phyloP scores from a whole-genome alignment of 257 asterid species.

The Galeopsis tetrahit region DNA sequence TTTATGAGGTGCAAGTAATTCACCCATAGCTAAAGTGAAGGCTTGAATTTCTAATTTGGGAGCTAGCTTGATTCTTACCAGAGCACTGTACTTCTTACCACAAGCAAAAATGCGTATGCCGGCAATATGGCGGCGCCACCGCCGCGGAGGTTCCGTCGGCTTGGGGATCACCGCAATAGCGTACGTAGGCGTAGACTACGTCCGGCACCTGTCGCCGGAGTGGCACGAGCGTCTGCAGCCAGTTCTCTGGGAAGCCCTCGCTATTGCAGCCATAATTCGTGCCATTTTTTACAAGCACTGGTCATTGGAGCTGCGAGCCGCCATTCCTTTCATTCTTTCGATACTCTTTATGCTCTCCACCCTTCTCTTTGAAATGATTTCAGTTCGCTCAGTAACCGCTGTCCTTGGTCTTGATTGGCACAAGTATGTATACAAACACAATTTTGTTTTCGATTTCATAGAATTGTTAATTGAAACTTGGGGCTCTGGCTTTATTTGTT shows the following conservation, averaged over 20 bases:
- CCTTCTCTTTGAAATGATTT: slow-evolving; percentile 75
- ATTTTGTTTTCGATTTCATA: neutral
- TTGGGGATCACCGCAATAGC: slow-evolving; percentile 85
- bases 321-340: slow-evolving; percentile 78
- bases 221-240: slow-evolving; percentile 95
- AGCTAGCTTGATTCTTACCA: neutral
- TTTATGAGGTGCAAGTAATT: too few relatives aligned
- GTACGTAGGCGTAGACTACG: slow-evolving; percentile 77
- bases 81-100: slow-evolving; percentile 19
- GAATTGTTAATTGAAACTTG: neutral
- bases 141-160: slow-evolving; percentile 50
- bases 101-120: slow-evolving; percentile 40
- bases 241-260: slow-evolving; percentile 67
- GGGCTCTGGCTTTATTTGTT: slow-evolving; percentile 11
- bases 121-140: slow-evolving; percentile 43
- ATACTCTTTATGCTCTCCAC: slow-evolving; percentile 79
- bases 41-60: neutral
- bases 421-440: slow-evolving; percentile 53
- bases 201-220: slow-evolving; percentile 81
- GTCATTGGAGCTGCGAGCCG: slow-evolving; percentile 83
- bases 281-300: slow-evolving; percentile 81
- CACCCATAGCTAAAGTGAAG: neutral
- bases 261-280: slow-evolving; percentile 70
- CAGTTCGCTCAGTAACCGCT: slow-evolving; percentile 96
- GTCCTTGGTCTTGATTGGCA: slow-evolving; percentile 97